phyloP scores from a whole-genome alignment of 1,284 basidiomycete species.

The Cerrena zonata region DNA sequence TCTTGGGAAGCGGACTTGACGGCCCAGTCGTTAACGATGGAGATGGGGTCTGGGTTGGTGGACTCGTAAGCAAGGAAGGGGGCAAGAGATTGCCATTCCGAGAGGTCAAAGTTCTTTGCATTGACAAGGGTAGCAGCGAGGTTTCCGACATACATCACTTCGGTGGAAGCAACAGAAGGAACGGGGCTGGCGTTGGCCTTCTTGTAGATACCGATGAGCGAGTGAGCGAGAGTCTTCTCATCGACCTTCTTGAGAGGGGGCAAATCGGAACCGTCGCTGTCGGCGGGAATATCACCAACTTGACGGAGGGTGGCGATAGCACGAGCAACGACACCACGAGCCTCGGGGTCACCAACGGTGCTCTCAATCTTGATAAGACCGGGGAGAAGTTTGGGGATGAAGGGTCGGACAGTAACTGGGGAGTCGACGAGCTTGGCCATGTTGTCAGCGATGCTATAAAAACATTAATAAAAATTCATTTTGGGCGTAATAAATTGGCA shows the following conservation, averaged over 20 bases:
- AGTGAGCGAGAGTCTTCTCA: conserved; percentile 55
- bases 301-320: conserved; percentile 91
- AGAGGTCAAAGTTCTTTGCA: conserved; percentile 85
- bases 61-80: conserved; percentile 72
- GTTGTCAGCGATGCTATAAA: conserved; percentile 84
- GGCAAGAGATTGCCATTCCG: conserved; percentile 81
- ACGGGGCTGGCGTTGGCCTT: conserved; percentile 59
- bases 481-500: conserved; percentile 12
- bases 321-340: conserved; percentile 81
- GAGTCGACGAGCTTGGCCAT: conserved; percentile 98
- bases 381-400: conserved; percentile 91
- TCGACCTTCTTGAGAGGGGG: conserved; percentile 78
- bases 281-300: conserved; percentile 78
- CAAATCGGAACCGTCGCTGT: conserved; percentile 82
- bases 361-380: conserved; percentile 90
- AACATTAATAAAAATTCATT: conserved; percentile 12
- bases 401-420: conserved; percentile 88
- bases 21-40: conserved; percentile 79
- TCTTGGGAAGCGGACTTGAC: conserved; percentile 83
- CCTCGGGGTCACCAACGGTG: conserved; percentile 91
- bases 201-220: conserved; percentile 76
- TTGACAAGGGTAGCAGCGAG: conserved; percentile 85
- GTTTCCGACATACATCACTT: conserved; percentile 68
- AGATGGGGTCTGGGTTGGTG: conserved; percentile 59
- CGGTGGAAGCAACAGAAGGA: conserved; percentile 55